phyloP scores from a whole-genome alignment of 2,329 filamentous ascomycete genomes.

The Bipolaris cookei region DNA sequence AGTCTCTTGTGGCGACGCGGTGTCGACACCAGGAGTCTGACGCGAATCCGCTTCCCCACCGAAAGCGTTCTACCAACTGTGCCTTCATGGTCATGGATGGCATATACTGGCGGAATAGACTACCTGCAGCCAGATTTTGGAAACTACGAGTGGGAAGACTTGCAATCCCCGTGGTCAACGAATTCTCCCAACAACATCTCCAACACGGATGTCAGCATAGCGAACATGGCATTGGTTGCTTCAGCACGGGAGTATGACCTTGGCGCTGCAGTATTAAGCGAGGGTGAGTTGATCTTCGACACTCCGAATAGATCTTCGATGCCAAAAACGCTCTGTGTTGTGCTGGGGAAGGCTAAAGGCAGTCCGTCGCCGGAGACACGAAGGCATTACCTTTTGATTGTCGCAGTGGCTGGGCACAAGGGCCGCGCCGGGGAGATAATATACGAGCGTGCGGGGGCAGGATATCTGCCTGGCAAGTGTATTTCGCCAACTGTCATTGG shows the following conservation, averaged over 20 bases:
- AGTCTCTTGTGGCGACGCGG: slow-evolving; percentile 18
- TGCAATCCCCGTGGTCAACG: slow-evolving; percentile 3
- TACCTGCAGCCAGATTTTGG: slow-evolving; percentile 18
- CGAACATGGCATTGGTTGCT: not conserved
- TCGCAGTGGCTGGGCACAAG: not conserved
- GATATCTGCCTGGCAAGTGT: slow-evolving; percentile 4
- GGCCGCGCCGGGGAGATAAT: not conserved
- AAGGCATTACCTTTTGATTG: slow-evolving; percentile 1
- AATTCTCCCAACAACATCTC: not conserved
- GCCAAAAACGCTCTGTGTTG: not conserved
- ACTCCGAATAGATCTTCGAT: slow-evolving; percentile 1
- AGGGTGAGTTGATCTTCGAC: slow-evolving; percentile 1
- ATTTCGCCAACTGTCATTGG: not conserved
- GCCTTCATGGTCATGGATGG: slow-evolving; percentile 28
- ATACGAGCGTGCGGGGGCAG: slow-evolving; percentile 2
- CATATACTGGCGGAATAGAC: slow-evolving; percentile 23
- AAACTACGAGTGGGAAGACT: slow-evolving; percentile 19
- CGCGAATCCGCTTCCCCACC: slow-evolving; percentile 7
- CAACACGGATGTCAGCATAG: not conserved
- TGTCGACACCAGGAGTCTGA: not conserved
- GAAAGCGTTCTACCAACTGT: not conserved
- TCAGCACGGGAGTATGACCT: slow-evolving; percentile 2
- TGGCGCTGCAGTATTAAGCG: not conserved
- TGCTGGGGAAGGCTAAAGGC: slow-evolving; percentile 4
- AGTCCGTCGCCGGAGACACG: not conserved